A percentile compares a stretch with the other conserved stretches of the same genome.
These are phyloP conservation scores for Aechmea fasciata DNA, from an alignment of 176 grass and related monocot genomes.

Conservation along the genomic window DNA sequence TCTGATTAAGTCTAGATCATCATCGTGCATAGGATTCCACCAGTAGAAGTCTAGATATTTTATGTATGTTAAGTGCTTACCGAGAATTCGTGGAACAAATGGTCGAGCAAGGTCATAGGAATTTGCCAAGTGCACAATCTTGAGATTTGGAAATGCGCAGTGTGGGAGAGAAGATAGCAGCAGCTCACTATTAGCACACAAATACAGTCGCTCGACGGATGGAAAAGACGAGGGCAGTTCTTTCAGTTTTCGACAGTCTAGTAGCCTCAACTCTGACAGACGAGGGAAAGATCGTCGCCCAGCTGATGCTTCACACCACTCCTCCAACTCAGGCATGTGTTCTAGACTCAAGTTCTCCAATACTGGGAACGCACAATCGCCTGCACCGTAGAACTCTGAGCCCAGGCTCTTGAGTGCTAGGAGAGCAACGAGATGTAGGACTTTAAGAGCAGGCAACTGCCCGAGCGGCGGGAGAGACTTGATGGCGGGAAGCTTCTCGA, in stretches of 20 bases:
- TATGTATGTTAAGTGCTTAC: too few species aligned
- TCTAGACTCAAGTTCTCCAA: neutral
- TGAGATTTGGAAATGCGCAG: constrained; percentile 3
- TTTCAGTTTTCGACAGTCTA: neutral
- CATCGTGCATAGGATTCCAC: too few species aligned
- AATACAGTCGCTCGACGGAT: neutral
- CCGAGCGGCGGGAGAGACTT: neutral
- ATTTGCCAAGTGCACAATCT: neutral
- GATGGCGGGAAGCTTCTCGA: too few species aligned
- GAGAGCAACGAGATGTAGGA: neutral
- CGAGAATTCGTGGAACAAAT: too few species aligned
- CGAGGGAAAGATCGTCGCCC: neutral
- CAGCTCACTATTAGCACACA: neutral
- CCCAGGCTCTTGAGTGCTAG: neutral
- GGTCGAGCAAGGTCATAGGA: neutral
- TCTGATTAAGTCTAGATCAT: too few species aligned
- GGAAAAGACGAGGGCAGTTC: constrained; percentile 3
- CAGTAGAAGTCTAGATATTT: too few species aligned
- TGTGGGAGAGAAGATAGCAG: neutral
- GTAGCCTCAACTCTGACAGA: neutral
- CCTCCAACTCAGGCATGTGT: neutral
- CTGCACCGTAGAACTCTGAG: neutral
- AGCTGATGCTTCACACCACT: neutral
- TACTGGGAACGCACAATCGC: neutral
- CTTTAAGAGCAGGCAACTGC: neutral